These are phyloP conservation scores for Sistotremastrum suecicum DNA, from an alignment of 768 basidiomycete species.

Conservation along the genomic window DNA sequence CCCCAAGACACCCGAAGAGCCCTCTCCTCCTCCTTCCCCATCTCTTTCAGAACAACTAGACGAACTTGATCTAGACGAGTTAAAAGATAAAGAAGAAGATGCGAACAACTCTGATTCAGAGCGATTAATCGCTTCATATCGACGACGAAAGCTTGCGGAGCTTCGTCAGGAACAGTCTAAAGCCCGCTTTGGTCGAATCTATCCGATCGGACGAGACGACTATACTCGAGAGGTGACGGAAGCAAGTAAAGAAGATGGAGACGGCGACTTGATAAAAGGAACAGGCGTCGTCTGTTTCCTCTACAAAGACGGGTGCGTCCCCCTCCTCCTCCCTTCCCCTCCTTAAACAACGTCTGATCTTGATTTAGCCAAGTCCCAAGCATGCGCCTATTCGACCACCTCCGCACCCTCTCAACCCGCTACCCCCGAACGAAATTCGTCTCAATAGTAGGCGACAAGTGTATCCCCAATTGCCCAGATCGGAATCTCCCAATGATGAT, in stretches of 20 bases:
- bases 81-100: conserved; percentile 60
- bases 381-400: conserved; percentile 56
- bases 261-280: conserved; percentile 50
- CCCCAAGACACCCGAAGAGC: conserved; percentile 50
- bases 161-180: conserved; percentile 40
- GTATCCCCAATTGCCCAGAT: conserved; percentile 94
- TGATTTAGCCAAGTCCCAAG: conserved; percentile 53
- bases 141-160: conserved; percentile 49
- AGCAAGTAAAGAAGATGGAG: conserved; percentile 59
- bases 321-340: not conserved
- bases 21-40: conserved; percentile 73
- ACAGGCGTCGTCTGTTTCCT: conserved; percentile 91
- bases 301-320: conserved; percentile 84
- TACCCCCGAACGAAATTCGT: conserved; percentile 93
- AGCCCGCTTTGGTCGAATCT: conserved; percentile 69
- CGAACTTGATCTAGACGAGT: conserved; percentile 45
- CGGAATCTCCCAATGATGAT: conserved; percentile 83
- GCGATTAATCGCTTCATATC: conserved; percentile 52
- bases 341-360: not conserved
- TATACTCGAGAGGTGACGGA: conserved; percentile 95
- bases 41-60: conserved; percentile 54
- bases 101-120: conserved; percentile 63
- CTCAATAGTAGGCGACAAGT: conserved; percentile 87
- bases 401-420: conserved; percentile 58
- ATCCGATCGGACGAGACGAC: conserved; percentile 84